Evolutionary conservation across 192 early-diverging fungal species (phyloP).

Genomic region (Coemansia reversa): DNA sequence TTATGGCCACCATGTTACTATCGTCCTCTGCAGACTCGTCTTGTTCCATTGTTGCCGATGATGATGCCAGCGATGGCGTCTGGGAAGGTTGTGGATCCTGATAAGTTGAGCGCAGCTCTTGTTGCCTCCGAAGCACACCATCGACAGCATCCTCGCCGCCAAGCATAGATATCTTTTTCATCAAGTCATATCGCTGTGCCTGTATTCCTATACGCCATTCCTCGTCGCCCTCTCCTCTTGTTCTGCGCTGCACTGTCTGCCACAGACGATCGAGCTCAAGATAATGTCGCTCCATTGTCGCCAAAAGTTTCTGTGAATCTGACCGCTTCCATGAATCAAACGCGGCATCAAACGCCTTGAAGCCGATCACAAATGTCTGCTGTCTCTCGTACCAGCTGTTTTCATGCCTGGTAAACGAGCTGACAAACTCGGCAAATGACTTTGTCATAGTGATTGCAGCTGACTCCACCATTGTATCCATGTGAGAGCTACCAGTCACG

Average conservation of each 20-base stretch:
- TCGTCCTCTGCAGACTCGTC: neutral
- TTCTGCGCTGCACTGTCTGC: slow-evolving; percentile 46
- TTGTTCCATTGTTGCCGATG: neutral
- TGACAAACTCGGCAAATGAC: slow-evolving; percentile 23
- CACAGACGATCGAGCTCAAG: slow-evolving; percentile 47
- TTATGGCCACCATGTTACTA: neutral
- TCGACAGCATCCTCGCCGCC: slow-evolving; percentile 29
- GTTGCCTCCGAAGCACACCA: slow-evolving; percentile 20
- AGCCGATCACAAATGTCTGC: slow-evolving; percentile 28
- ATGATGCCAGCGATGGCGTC: slow-evolving; percentile 28
- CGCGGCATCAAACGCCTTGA: slow-evolving; percentile 32
- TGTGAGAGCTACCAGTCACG: slow-evolving; percentile 21
- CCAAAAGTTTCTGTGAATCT: slow-evolving; percentile 31
- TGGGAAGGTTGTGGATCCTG: slow-evolving; percentile 27
- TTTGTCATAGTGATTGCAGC: slow-evolving; percentile 28
- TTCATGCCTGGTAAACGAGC: slow-evolving; percentile 6
- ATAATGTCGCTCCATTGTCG: slow-evolving; percentile 44
- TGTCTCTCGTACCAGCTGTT: slow-evolving; percentile 23
- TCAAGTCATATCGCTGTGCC: slow-evolving; percentile 23
- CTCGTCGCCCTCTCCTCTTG: slow-evolving; percentile 42
- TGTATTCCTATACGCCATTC: slow-evolving; percentile 35
- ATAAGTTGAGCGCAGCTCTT: slow-evolving; percentile 25
- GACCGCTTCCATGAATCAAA: slow-evolving; percentile 47
- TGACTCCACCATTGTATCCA: slow-evolving; percentile 33
- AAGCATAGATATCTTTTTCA: slow-evolving; percentile 24